Evolutionary conservation across 75 land plant species (phyloP), one percentile per base, ranked within the genome.

Genomic region (Selaginella moellendorffii): DNA sequence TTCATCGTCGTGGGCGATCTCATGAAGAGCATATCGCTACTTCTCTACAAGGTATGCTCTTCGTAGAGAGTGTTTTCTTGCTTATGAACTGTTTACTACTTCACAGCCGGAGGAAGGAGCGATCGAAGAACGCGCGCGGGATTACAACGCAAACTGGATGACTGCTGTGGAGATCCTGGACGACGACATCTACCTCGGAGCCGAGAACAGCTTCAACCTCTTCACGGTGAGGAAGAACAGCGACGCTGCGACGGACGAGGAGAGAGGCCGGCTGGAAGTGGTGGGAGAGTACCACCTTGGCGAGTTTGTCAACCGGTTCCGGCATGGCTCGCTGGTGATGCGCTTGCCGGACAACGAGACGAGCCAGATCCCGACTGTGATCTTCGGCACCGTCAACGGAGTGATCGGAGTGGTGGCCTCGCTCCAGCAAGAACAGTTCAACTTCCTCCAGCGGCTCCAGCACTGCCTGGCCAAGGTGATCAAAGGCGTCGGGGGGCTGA

Each of bases 61-160:
- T 2, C 19, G n/a, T 9, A 10, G 10, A 26, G 68, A 17, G 2
- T 28, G 14, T 62, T 1, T 28, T 24, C 28, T 22, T 36, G 46
- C 14, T 5, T 36, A 14, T 36, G 46, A 14, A 5, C 14, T 5
- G 14, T 36, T n/a, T n/a, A n/a, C n/a, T n/a, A n/a, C 52, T 64
- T 68, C 77, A 69, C 90, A 95, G 99, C 97, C 95, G 54, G 99
- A 95, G 54, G 99, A 95, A 65, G 97, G 99, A 29, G 88, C 97
- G 0, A 95, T 95, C 51, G 99, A 86, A 70, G 99, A 95, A 76
- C 70, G 81, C 23, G 99, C 99, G 14, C 85, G 92, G 20, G 99
- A 95, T 65, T 90, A 90, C 53, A 90, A 84, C 69, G 99, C 99
- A 36, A 90, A 95, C 58, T 95, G 99, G 99, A 95, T 95, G 99